phyloP scores from a whole-genome alignment of 2,329 filamentous ascomycete species.

The Penicillium capsulatum region DNA sequence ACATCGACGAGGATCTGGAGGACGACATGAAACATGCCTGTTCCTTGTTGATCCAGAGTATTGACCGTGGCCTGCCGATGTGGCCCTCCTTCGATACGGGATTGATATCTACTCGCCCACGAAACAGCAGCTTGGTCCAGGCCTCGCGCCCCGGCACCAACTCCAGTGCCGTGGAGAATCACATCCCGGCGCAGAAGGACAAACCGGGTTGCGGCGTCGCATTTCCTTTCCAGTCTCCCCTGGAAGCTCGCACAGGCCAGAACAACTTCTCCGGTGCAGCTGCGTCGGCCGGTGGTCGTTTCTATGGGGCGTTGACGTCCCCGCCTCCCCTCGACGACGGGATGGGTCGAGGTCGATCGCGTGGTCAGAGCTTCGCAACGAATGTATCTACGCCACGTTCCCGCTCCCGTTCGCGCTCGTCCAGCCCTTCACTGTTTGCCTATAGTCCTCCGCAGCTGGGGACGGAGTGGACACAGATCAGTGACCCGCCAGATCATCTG shows the following conservation, averaged over 20 bases:
- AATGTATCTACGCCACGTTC: constrained; percentile 6
- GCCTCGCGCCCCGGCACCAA: background rate
- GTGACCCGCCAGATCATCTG: background rate
- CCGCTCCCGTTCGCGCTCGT: constrained; percentile 8
- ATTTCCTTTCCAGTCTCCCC: constrained; percentile 4
- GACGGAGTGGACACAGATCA: constrained; percentile 5
- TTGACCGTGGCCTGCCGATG: constrained; percentile 24
- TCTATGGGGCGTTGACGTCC: constrained; percentile 15
- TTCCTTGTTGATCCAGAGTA: constrained; percentile 29
- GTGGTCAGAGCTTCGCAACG: constrained; percentile 10
- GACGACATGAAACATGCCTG: constrained; percentile 36
- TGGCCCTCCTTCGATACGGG: constrained; percentile 8
- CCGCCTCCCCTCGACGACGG: constrained; percentile 7
- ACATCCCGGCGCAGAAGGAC: constrained; percentile 2
- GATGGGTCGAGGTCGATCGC: background rate
- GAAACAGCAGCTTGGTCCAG: constrained; percentile 1
- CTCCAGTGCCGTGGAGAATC: constrained; percentile 5
- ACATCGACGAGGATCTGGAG: constrained; percentile 32
- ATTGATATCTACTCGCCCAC: background rate
- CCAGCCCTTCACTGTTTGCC: constrained; percentile 15
- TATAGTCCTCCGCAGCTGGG: constrained; percentile 17
- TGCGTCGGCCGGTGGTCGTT: constrained; percentile 6
- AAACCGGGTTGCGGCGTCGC: constrained; percentile 15
- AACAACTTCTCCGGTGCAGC: constrained; percentile 4
- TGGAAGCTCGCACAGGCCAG: background rate